Percentiles rank a stretch among this genome's conserved stretches.
Conservation (phyloP, 2,329 filamentous ascomycete species). For the Hymenoscyphus repandus region DNA sequence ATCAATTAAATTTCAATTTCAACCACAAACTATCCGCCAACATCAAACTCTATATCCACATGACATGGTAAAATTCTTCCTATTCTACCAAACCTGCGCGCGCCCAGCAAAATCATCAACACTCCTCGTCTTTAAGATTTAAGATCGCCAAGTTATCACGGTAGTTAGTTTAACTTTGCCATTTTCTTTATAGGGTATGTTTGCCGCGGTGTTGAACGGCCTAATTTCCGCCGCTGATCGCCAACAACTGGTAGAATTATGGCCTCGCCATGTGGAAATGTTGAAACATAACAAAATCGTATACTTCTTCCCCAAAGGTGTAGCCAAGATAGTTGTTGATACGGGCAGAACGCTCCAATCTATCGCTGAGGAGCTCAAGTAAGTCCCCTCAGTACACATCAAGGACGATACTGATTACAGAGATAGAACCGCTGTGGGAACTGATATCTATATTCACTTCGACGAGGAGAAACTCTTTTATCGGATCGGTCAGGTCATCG, state of each 20-base stretch:
- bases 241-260: not conserved
- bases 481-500: slow-evolving; percentile 4
- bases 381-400: not conserved
- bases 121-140: no score
- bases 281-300: not conserved
- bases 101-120: no score
- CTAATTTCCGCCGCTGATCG: no score
- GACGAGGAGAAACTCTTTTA: slow-evolving; percentile 3
- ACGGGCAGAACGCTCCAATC: not conserved
- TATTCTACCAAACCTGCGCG: no score
- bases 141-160: no score
- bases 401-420: not conserved
- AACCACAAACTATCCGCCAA: no score
- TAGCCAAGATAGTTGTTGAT: not conserved
- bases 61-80: no score
- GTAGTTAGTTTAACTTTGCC: no score
- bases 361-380: not conserved
- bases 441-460: slow-evolving; percentile 1
- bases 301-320: not conserved
- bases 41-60: no score
- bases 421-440: not conserved
- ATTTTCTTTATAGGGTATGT: no score
- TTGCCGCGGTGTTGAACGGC: no score
- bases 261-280: not conserved
- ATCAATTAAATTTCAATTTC: no score